Conservation (phyloP, 345 rosid species). For the Salix koriyanagi region DNA sequence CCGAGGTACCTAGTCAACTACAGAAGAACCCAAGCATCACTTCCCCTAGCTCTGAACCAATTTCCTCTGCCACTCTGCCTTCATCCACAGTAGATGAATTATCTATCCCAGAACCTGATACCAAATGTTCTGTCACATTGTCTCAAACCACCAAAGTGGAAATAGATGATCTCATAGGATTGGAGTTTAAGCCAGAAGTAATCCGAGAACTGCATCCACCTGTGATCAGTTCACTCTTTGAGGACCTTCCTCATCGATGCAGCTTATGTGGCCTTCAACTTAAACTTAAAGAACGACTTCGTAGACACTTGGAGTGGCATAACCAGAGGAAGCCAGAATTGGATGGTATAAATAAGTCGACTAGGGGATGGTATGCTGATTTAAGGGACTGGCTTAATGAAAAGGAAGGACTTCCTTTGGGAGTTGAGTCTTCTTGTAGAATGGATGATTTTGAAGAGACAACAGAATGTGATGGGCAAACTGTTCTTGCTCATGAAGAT, state of each 20-base stretch:
- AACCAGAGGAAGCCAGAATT: constrained; percentile 38
- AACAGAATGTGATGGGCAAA: constrained; percentile 35
- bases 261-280: constrained; percentile 70
- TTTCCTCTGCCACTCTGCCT: constrained; percentile 29
- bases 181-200: constrained; percentile 64
- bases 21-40: constrained; percentile 39
- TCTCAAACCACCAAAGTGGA: constrained; percentile 26
- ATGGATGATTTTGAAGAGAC: constrained; percentile 31
- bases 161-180: constrained; percentile 54
- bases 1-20: constrained; percentile 28
- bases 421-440: constrained; percentile 30
- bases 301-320: constrained; percentile 79
- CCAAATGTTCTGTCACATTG: constrained; percentile 25
- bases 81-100: constrained; percentile 34
- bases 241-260: constrained; percentile 68
- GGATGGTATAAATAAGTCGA: constrained; percentile 23
- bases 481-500: constrained; percentile 74
- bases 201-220: constrained; percentile 69
- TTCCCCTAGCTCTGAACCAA: constrained; percentile 26
- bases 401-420: constrained; percentile 34
- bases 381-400: constrained; percentile 63
- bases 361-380: constrained; percentile 71
- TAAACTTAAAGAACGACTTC: constrained; percentile 57
- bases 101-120: constrained; percentile 33
- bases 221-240: constrained; percentile 61